Evolutionary conservation across 2,329 filamentous ascomycete species (phyloP).

Genomic region (Aspergillus nomiae): DNA sequence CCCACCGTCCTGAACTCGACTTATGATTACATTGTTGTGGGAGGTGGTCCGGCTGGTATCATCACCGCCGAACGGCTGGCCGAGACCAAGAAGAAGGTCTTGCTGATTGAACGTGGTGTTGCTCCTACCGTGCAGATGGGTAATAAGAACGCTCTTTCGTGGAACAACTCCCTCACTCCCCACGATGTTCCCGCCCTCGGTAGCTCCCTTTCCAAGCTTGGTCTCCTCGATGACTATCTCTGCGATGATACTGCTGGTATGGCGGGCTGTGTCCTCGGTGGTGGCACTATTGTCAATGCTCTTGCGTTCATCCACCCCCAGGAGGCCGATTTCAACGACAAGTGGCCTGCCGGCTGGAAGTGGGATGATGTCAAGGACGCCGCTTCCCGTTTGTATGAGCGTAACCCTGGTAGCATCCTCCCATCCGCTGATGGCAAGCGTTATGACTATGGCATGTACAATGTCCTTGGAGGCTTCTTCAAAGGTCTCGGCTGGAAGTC

Average conservation of each 20-base stretch:
- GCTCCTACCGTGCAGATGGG: slow-evolving; percentile 17
- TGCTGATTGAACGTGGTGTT: slow-evolving; percentile 22
- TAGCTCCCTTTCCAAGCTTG: slow-evolving; percentile 14
- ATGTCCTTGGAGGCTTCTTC: slow-evolving; percentile 63
- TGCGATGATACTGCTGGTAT: slow-evolving; percentile 22
- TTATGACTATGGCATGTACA: slow-evolving; percentile 68
- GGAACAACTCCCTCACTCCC: slow-evolving; percentile 20
- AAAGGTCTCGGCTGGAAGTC: slow-evolving; percentile 63
- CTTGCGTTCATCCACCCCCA: slow-evolving; percentile 45
- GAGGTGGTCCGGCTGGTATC: slow-evolving; percentile 24
- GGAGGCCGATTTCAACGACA: slow-evolving; percentile 67
- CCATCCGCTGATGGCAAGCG: slow-evolving; percentile 68
- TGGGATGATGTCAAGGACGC: slow-evolving; percentile 62
- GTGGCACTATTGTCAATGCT: slow-evolving; percentile 22
- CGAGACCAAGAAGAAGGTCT: slow-evolving; percentile 21
- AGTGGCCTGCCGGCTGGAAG: slow-evolving; percentile 74
- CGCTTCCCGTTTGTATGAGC: slow-evolving; percentile 63
- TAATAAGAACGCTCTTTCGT: slow-evolving; percentile 18
- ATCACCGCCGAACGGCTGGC: slow-evolving; percentile 22
- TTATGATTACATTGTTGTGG: slow-evolving; percentile 26
- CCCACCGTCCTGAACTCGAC: slow-evolving; percentile 19
- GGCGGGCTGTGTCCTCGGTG: slow-evolving; percentile 23
- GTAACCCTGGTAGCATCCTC: slow-evolving; percentile 69
- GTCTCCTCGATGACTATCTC: slow-evolving; percentile 20
- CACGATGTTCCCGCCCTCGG: slow-evolving; percentile 22